Base-by-base conservation (phyloP, 2,329 filamentous ascomycete species). In the Monilinia aucupariae region DNA sequence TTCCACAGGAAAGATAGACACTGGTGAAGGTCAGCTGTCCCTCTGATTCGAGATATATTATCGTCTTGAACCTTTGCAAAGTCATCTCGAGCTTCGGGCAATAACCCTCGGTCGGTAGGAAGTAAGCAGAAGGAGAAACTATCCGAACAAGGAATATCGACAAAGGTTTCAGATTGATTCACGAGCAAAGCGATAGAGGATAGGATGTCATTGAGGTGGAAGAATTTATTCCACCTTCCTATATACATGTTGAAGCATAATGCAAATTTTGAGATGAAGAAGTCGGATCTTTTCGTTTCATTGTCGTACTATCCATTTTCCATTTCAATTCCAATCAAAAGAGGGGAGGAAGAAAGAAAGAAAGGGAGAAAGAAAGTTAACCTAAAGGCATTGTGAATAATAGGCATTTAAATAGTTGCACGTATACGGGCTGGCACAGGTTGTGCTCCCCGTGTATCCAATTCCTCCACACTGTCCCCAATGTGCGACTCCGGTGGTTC, bases 301-400 rank as follows among this genome's bases (percentile, higher is more conserved):
- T 41, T n/a, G 17, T 12, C 17, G 37, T 30, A 39, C n/a, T 8
- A 54, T 54, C 17, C 20, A 32, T 15, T 32, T 55, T 43, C 17
- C 53, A 32, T 32, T 55, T 45, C 39, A 43, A 32, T 17, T 13
- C 53, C 53, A 55, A 45, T 55, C 25, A 15, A 45, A 32, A 30
- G 43, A 32, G 37, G 30, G 4, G 32, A 32, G 39, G 25, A 45
- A 27, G 34, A 12, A 37, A 32, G 20, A 32, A 43, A 45, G 27
- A 34, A 56, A 53, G 27, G 47, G 12, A 63, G 47, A 15, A 49
- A 43, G 17, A 50, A 51, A 15, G 47, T 61, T 27, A 41, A 34
- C 37, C 56, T 64, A 68, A 60, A 68, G 58, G 41, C 67, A 68
- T 56, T 68, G 67, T 1, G 64, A 65, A 54, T 67, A 67, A 49